Conservation (phyloP, 1,284 basidiomycete genomes). For the Dichomitus squalens region DNA sequence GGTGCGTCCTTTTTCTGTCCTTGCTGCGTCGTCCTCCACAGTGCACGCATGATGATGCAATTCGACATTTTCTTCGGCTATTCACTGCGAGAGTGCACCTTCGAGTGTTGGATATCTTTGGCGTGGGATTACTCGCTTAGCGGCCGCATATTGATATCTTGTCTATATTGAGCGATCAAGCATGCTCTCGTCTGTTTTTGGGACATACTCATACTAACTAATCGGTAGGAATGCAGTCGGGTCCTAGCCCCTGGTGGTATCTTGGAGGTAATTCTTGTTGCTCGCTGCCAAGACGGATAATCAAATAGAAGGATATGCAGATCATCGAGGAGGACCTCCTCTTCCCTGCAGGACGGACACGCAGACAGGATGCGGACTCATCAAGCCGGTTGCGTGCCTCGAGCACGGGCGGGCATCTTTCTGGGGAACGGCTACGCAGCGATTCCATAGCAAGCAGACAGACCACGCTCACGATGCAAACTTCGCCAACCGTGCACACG, state of each 20-base stretch:
- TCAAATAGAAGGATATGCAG: slow-evolving; percentile 35
- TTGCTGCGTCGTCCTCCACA: not conserved
- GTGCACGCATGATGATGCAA: not conserved
- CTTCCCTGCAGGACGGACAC: slow-evolving; percentile 52
- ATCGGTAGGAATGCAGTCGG: slow-evolving; percentile 59
- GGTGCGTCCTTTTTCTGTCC: slow-evolving; percentile 22
- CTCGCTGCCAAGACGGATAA: not conserved
- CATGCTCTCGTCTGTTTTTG: not conserved
- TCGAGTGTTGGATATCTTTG: not conserved
- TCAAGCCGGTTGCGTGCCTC: not conserved
- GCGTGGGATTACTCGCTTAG: not conserved
- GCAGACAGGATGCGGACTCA: slow-evolving; percentile 2
- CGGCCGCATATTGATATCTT: not conserved
- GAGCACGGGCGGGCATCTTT: not conserved
- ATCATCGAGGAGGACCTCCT: slow-evolving; percentile 73
- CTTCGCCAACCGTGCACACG: not conserved
- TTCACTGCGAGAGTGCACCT: not conserved
- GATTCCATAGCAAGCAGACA: slow-evolving; percentile 16
- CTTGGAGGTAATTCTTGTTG: slow-evolving; percentile 52
- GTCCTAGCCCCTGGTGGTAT: slow-evolving; percentile 61
- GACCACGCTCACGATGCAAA: slow-evolving; percentile 7
- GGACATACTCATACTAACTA: not conserved
- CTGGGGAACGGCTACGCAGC: slow-evolving; percentile 12
- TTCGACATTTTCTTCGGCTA: not conserved
- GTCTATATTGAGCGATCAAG: not conserved